A percentile compares a stretch with the other conserved stretches of the same genome.
phyloP scores from a whole-genome alignment of 805 yeast genomes.

The Wickerhamia fluorescens region DNA sequence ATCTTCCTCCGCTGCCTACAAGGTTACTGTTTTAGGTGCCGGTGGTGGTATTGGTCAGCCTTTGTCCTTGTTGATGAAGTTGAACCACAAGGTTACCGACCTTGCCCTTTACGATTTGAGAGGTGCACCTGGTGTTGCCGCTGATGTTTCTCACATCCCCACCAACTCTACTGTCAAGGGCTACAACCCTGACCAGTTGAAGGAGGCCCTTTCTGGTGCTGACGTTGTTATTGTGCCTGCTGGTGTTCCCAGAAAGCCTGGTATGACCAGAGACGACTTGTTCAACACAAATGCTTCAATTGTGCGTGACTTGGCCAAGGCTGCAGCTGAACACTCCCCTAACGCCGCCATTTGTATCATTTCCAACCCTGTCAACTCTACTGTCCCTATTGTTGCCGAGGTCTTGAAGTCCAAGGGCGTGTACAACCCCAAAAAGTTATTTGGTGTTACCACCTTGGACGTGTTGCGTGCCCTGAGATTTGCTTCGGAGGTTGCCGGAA shows the following conservation, averaged over 20 bases:
- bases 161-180: slow-evolving; percentile 87
- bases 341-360: slow-evolving; percentile 77
- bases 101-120: slow-evolving; percentile 82
- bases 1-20: slow-evolving; percentile 57
- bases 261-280: slow-evolving; percentile 97
- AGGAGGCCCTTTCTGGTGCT: slow-evolving; percentile 65
- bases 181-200: slow-evolving; percentile 73
- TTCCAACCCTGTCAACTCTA: slow-evolving; percentile 95
- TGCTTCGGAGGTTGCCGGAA: slow-evolving; percentile 57
- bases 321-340: slow-evolving; percentile 76
- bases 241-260: slow-evolving; percentile 98
- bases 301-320: slow-evolving; percentile 86
- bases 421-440: slow-evolving; percentile 85
- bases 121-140: slow-evolving; percentile 95
- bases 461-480: slow-evolving; percentile 85
- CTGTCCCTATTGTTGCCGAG: slow-evolving; percentile 94
- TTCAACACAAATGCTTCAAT: slow-evolving; percentile 95
- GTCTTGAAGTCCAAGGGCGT: slow-evolving; percentile 79
- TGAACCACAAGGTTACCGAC: slow-evolving; percentile 81
- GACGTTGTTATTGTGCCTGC: slow-evolving; percentile 93
- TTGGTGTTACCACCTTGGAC: slow-evolving; percentile 95
- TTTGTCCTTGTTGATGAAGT: slow-evolving; percentile 72
- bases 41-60: slow-evolving; percentile 95
- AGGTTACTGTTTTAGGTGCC: slow-evolving; percentile 74
- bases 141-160: slow-evolving; percentile 91